Conservation (phyloP, 805 yeast genomes). For the Lipomyces orientalis region DNA sequence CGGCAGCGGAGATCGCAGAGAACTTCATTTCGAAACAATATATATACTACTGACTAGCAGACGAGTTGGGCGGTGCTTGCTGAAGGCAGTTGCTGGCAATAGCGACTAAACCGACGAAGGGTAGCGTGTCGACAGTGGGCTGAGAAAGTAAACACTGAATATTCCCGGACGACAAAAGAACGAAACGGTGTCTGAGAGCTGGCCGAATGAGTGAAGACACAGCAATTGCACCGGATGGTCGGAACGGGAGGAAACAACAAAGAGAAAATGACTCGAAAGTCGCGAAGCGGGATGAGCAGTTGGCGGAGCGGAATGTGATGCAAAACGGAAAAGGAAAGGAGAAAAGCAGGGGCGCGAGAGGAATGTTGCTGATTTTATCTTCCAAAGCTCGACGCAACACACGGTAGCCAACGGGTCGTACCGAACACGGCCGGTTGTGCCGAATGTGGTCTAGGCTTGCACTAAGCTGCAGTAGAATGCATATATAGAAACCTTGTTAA, state of each 20-base stretch:
- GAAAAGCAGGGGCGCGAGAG: constrained; percentile 19
- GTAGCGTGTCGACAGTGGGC: not conserved
- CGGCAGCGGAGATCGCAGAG: constrained; percentile 27
- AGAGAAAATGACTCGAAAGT: not conserved
- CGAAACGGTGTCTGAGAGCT: constrained; percentile 11
- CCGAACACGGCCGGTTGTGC: not conserved
- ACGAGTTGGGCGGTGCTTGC: constrained; percentile 16
- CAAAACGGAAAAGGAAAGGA: constrained; percentile 3
- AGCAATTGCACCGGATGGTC: constrained; percentile 14
- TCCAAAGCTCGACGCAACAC: not conserved
- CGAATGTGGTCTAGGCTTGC: not conserved
- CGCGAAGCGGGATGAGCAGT: constrained; percentile 15
- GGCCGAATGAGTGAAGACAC: constrained; percentile 36
- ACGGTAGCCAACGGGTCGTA: not conserved
- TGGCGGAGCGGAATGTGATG: constrained; percentile 3
- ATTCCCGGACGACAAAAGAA: constrained; percentile 8
- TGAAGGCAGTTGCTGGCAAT: constrained; percentile 6
- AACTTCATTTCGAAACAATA: constrained; percentile 13
- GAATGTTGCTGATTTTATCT: constrained; percentile 24
- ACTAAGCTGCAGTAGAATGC: not conserved
- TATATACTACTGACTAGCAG: not conserved
- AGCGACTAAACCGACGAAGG: not conserved
- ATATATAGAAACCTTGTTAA: not conserved
- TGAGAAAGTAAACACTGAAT: not conserved
- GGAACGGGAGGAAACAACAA: constrained; percentile 1